A percentile compares a stretch with the other conserved stretches of the same genome.
Conservation (phyloP, 2,329 filamentous ascomycete species). For the Hypoxylon rubiginosum region DNA sequence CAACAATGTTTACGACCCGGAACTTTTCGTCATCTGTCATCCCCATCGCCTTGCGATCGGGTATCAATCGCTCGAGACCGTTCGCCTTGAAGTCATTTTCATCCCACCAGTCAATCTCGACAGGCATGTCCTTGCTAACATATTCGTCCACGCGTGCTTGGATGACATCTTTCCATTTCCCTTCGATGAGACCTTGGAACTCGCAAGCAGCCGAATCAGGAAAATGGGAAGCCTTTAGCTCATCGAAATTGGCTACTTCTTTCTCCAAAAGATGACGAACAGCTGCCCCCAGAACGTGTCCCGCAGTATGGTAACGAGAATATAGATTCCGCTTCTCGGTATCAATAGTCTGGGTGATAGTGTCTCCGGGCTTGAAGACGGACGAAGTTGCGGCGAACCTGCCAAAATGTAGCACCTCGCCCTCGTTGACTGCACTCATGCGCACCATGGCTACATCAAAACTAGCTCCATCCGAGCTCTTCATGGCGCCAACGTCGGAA, state of each 20-base stretch:
- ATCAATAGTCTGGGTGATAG: conserved; percentile 71
- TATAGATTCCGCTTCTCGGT: conserved; percentile 70
- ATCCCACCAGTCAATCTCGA: conserved; percentile 77
- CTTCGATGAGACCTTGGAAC: conserved; percentile 76
- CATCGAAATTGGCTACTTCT: conserved; percentile 68
- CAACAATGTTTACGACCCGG: conserved; percentile 77
- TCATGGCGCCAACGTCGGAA: conserved; percentile 73
- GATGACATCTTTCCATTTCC: conserved; percentile 71
- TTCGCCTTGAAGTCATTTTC: conserved; percentile 70
- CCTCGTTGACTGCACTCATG: conserved; percentile 62
- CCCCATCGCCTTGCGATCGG: conserved; percentile 58
- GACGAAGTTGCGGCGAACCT: conserved; percentile 57
- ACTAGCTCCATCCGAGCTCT: conserved; percentile 43
- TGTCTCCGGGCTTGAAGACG: conserved; percentile 58
- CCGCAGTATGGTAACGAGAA: conserved; percentile 79
- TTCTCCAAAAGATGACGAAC: conserved; percentile 70
- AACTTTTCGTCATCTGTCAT: conserved; percentile 66
- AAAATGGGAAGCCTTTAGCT: conserved; percentile 79
- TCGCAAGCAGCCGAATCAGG: conserved; percentile 77
- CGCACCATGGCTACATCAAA: conserved; percentile 72
- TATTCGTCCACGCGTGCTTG: conserved; percentile 73
- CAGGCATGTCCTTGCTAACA: conserved; percentile 66
- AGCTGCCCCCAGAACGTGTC: conserved; percentile 78
- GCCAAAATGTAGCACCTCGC: conserved; percentile 76
- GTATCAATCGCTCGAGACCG: conserved; percentile 68